Conservation (phyloP, 202 grass and related monocot species). For the Dendrocalamus latiflorus region DNA sequence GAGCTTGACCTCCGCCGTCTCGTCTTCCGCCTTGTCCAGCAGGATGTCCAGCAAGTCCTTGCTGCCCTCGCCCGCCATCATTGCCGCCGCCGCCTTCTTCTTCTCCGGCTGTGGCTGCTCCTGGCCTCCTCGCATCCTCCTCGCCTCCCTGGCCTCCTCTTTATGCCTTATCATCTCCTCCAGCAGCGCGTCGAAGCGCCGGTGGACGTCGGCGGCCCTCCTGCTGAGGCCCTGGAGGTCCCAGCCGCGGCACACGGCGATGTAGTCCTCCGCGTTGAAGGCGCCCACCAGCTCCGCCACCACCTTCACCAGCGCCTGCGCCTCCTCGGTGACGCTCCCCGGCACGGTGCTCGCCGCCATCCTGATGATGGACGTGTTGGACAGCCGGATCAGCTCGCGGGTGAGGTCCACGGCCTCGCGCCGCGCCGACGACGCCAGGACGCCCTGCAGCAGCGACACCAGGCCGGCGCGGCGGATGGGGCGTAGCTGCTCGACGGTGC, state of each 20-base stretch:
- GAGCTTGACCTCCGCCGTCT: slow-evolving; percentile 45
- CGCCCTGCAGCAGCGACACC: slow-evolving; percentile 19
- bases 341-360: slow-evolving; percentile 46
- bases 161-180: slow-evolving; percentile 47
- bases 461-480: slow-evolving; percentile 51
- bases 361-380: slow-evolving; percentile 53
- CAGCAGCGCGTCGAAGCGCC: slow-evolving; percentile 48
- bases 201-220: slow-evolving; percentile 41
- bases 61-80: background rate
- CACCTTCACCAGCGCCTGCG: slow-evolving; percentile 45
- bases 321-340: slow-evolving; percentile 21
- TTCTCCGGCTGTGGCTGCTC: background rate
- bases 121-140: background rate
- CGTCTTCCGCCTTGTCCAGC: slow-evolving; percentile 45
- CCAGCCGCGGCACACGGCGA: slow-evolving; percentile 34
- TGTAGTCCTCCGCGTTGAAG: slow-evolving; percentile 66
- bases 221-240: slow-evolving; percentile 56
- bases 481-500: slow-evolving; percentile 52
- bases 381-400: slow-evolving; percentile 43
- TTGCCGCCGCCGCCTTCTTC: background rate
- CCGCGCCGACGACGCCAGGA: background rate
- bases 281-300: slow-evolving; percentile 64
- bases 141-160: slow-evolving; percentile 21
- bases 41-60: slow-evolving; percentile 75
- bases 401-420: slow-evolving; percentile 36